A percentile compares a stretch with the other conserved stretches of the same genome.
These are phyloP conservation scores for Euphrasia confusa DNA, from an alignment of 257 asterid genomes.

Conservation along the genomic window DNA sequence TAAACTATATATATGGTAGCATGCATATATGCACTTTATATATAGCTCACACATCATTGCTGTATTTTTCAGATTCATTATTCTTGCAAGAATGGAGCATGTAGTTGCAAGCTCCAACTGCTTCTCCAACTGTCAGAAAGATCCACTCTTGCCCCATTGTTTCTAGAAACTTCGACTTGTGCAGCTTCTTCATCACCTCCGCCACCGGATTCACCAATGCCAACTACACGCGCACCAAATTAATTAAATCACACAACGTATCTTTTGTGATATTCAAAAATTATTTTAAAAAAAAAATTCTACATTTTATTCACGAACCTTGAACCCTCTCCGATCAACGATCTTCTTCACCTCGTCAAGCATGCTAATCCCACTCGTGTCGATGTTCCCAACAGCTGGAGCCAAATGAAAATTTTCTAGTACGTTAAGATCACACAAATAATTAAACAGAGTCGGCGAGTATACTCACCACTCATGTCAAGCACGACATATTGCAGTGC, in stretches of 20 bases:
- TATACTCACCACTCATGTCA: constrained; percentile 74
- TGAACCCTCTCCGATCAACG: constrained; percentile 64
- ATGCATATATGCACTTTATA: too few relatives aligned
- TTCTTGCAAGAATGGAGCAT: constrained; percentile 60
- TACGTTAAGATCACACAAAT: background rate
- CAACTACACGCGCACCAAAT: constrained; percentile 33
- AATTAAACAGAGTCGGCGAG: too few relatives aligned
- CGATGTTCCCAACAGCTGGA: constrained; percentile 91
- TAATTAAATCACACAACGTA: background rate
- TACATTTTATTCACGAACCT: constrained; percentile 31
- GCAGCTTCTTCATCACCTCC: constrained; percentile 84
- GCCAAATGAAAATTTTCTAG: background rate
- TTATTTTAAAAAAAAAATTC: background rate
- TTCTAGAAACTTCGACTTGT: constrained; percentile 66
- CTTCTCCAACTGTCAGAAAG: constrained; percentile 81
- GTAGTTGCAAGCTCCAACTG: constrained; percentile 80
- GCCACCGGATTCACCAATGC: constrained; percentile 75
- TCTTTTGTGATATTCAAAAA: background rate
- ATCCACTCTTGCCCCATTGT: constrained; percentile 79
- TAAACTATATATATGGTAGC: background rate
- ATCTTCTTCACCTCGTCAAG: constrained; percentile 72
- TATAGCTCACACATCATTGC: constrained; percentile 36
- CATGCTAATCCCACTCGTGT: constrained; percentile 95
- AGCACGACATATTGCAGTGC: constrained; percentile 63
- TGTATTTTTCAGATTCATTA: constrained; percentile 35